These are phyloP conservation scores for Leccinum fallax DNA, from an alignment of 1,284 basidiomycete genomes.

Conservation along the genomic window DNA sequence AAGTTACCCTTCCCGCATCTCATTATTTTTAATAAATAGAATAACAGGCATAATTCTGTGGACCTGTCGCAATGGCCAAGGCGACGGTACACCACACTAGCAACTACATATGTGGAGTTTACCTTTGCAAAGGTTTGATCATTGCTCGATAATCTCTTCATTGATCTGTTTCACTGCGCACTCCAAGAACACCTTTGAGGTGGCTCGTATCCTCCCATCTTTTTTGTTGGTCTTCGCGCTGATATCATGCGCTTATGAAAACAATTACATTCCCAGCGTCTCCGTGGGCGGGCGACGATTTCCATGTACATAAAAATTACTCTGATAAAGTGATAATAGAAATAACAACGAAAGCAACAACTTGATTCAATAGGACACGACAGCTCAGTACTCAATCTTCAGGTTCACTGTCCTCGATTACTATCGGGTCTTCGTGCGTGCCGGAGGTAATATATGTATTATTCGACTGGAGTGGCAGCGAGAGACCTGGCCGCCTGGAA, in stretches of 20 bases:
- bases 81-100: slow-evolving; percentile 60
- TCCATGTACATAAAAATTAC: not conserved
- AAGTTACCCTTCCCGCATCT: slow-evolving; percentile 33
- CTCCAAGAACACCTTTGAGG: slow-evolving; percentile 64
- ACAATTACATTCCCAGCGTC: not conserved
- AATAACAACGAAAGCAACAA: not conserved
- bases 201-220: not conserved
- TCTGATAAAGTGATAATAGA: not conserved
- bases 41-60: slow-evolving; percentile 83
- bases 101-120: slow-evolving; percentile 59
- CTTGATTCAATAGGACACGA: not conserved
- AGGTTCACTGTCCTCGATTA: slow-evolving; percentile 26
- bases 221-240: not conserved
- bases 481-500: slow-evolving; percentile 6
- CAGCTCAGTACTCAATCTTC: slow-evolving; percentile 10
- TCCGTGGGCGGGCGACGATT: not conserved
- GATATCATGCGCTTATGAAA: not conserved
- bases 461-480: slow-evolving; percentile 3
- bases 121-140: slow-evolving; percentile 72
- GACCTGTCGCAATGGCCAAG: slow-evolving; percentile 72
- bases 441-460: slow-evolving; percentile 8
- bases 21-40: slow-evolving; percentile 4
- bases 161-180: slow-evolving; percentile 8
- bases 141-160: not conserved
- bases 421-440: slow-evolving; percentile 25